Evolutionary conservation across 495 filamentous ascomycete genomes (phyloP).

Genomic region (Tuber calosporum): DNA sequence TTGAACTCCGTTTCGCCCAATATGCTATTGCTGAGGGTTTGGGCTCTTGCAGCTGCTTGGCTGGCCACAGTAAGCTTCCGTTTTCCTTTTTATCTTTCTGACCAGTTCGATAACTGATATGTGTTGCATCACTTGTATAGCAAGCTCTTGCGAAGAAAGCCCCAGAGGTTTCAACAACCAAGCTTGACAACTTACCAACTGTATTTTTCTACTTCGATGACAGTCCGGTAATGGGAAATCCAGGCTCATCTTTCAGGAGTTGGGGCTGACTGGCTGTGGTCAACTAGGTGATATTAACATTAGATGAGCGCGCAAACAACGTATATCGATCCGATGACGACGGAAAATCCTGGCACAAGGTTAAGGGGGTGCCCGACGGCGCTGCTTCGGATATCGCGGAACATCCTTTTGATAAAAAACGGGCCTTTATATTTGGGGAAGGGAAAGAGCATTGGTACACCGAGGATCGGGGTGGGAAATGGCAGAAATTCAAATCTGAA

Average conservation of each 20-base stretch:
- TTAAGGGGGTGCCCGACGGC: slow-evolving; percentile 58
- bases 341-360: slow-evolving; percentile 62
- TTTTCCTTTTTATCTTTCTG: slow-evolving; percentile 7
- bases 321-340: slow-evolving; percentile 70
- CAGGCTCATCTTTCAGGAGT: slow-evolving; percentile 50
- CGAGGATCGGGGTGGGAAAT: slow-evolving; percentile 67
- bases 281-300: slow-evolving; percentile 30
- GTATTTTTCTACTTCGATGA: slow-evolving; percentile 81
- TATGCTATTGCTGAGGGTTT: slow-evolving; percentile 40
- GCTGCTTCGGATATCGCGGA: slow-evolving; percentile 54
- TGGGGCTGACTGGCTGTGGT: slow-evolving; percentile 40
- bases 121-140: slow-evolving; percentile 16
- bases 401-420: slow-evolving; percentile 69
- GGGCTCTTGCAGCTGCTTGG: slow-evolving; percentile 24
- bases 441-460: slow-evolving; percentile 70
- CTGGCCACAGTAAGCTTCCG: slow-evolving; percentile 21
- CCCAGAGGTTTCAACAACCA: slow-evolving; percentile 49
- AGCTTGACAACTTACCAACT: slow-evolving; percentile 56
- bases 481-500: slow-evolving; percentile 62
- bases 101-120: slow-evolving; percentile 20
- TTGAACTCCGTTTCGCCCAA: slow-evolving; percentile 32
- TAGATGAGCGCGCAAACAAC: slow-evolving; percentile 42
- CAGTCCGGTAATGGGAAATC: slow-evolving; percentile 56
- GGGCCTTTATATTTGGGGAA: slow-evolving; percentile 67
- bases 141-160: slow-evolving; percentile 24